Conservation (phyloP, 2,329 filamentous ascomycete genomes). For the Aureobasidium uvarum region DNA sequence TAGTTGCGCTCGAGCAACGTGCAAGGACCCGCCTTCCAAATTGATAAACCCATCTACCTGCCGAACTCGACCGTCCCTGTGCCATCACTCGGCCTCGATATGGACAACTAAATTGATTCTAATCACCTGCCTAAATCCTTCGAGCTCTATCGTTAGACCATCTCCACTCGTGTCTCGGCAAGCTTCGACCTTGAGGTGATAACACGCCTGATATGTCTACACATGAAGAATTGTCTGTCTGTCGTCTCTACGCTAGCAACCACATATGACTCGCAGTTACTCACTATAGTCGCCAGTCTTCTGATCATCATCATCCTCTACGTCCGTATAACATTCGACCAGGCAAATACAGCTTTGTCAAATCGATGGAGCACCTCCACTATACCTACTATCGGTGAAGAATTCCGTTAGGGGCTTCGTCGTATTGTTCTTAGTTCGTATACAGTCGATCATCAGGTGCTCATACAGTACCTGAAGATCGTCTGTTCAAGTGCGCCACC, state of each 20-base stretch:
- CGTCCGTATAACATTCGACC: background rate
- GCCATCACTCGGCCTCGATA: background rate
- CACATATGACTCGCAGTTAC: background rate
- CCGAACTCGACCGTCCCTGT: background rate
- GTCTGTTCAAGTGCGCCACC: background rate
- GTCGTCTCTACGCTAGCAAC: background rate
- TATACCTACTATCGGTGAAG: background rate
- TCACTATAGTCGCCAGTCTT: background rate
- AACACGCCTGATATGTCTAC: background rate
- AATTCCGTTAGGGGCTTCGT: background rate
- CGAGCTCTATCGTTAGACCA: background rate
- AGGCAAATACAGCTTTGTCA: background rate
- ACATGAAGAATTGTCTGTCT: background rate
- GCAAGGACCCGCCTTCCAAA: constrained; percentile 3
- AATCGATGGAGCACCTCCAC: background rate
- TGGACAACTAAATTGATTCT: background rate
- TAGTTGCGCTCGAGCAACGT: background rate
- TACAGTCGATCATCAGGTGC: background rate
- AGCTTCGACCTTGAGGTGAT: background rate
- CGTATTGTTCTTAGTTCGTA: background rate
- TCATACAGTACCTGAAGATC: background rate
- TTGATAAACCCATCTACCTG: background rate
- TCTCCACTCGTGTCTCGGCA: background rate
- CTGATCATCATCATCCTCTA: background rate
- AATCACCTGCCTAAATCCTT: background rate